Evolutionary conservation across 306 rosid species (phyloP).

Genomic region (Cicer bijugum): DNA sequence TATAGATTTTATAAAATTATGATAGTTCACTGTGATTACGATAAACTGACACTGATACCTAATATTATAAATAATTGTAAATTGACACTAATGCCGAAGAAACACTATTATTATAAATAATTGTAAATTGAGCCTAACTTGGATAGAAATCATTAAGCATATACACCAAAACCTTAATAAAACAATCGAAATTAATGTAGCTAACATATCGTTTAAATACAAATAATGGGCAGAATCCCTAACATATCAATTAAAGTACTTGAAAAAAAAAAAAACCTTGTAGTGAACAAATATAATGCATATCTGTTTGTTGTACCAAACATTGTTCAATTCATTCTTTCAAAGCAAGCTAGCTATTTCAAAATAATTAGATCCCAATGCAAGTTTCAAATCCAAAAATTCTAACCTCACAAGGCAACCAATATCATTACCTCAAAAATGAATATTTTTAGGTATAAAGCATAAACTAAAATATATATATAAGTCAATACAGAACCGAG

Average conservation of each 20-base stretch:
- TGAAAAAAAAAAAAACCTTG: slow-evolving; percentile 8
- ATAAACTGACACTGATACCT: no score
- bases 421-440: slow-evolving; percentile 38
- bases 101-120: neutral
- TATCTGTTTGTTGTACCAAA: slow-evolving; percentile 24
- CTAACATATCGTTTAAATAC: slow-evolving; percentile 1
- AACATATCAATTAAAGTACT: neutral
- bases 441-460: slow-evolving; percentile 31
- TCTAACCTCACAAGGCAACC: slow-evolving; percentile 37
- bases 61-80: neutral
- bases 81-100: neutral
- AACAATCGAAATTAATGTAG: slow-evolving; percentile 15
- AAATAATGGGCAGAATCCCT: slow-evolving; percentile 24
- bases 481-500: slow-evolving; percentile 20
- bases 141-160: neutral
- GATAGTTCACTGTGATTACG: no score
- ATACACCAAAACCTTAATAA: slow-evolving; percentile 32
- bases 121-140: neutral
- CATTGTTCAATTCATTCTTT: slow-evolving; percentile 32
- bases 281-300: neutral
- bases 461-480: slow-evolving; percentile 37
- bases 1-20: no score
- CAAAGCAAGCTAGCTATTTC: slow-evolving; percentile 39
- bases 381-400: slow-evolving; percentile 40
- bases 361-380: slow-evolving; percentile 8